These are phyloP conservation scores for Penicillium goetzii DNA, from an alignment of 495 filamentous ascomycete genomes.

Conservation along the genomic window DNA sequence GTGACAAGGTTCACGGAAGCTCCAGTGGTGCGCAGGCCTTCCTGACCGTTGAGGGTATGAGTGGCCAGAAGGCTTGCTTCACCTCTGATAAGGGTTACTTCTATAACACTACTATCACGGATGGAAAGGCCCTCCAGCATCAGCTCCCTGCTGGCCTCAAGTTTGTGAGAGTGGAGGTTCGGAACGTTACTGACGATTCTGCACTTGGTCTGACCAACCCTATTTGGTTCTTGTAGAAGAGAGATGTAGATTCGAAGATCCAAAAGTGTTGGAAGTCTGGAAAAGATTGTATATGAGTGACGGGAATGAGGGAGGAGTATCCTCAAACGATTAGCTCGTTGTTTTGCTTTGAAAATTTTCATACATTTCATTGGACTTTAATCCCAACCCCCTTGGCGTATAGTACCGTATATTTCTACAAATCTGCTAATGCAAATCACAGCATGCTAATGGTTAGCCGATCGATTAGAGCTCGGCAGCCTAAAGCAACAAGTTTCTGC, in stretches of 20 bases:
- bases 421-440: too few species aligned
- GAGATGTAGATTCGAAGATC: background rate
- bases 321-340: background rate
- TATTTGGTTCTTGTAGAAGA: background rate
- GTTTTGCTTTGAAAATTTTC: too few species aligned
- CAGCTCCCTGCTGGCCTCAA: background rate
- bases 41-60: constrained; percentile 1
- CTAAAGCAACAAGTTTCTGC: too few species aligned
- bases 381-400: too few species aligned
- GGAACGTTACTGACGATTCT: background rate
- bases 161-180: constrained; percentile 3
- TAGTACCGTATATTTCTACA: too few species aligned
- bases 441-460: too few species aligned
- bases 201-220: constrained; percentile 2
- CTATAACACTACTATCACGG: constrained; percentile 2
- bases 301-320: background rate
- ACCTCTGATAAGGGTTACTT: constrained; percentile 5
- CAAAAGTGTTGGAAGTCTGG: background rate
- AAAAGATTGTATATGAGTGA: background rate
- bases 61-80: constrained; percentile 5
- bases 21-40: background rate
- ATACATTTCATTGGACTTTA: too few species aligned
- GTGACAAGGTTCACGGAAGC: background rate
- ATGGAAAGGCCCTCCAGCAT: background rate
- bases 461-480: too few species aligned